Conservation (phyloP, 2,329 filamentous ascomycete genomes). For the Aspergillus sp. region DNA sequence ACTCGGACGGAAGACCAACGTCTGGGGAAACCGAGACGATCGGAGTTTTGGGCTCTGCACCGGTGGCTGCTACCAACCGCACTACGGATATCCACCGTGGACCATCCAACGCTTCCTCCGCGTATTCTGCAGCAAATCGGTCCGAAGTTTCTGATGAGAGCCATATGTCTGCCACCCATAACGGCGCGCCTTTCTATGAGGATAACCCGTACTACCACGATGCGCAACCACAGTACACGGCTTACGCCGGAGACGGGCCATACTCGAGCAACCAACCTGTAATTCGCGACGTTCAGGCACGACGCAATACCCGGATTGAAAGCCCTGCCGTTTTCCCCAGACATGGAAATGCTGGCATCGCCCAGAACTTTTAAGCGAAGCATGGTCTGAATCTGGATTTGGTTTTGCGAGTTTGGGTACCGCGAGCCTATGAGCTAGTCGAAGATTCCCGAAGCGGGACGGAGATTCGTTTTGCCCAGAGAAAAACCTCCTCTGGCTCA, state of each 20-base stretch:
- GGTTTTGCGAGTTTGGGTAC: too few relatives aligned
- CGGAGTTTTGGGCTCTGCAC: slow-evolving; percentile 67
- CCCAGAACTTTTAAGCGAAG: slow-evolving; percentile 80
- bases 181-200: slow-evolving; percentile 49
- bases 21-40: slow-evolving; percentile 76
- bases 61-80: slow-evolving; percentile 61
- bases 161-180: slow-evolving; percentile 41
- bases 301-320: slow-evolving; percentile 92
- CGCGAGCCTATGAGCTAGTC: too few relatives aligned
- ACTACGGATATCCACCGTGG: slow-evolving; percentile 74
- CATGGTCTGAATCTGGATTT: background rate
- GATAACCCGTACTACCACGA: slow-evolving; percentile 54
- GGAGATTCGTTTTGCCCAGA: too few relatives aligned
- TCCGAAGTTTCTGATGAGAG: slow-evolving; percentile 62
- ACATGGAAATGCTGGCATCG: slow-evolving; percentile 85
- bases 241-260: slow-evolving; percentile 49
- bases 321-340: slow-evolving; percentile 84
- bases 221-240: slow-evolving; percentile 39
- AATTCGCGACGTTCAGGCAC: slow-evolving; percentile 86
- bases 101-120: slow-evolving; percentile 91
- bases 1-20: slow-evolving; percentile 60
- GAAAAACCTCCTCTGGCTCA: too few relatives aligned
- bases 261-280: slow-evolving; percentile 64
- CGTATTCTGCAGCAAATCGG: slow-evolving; percentile 76
- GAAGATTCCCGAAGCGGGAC: too few relatives aligned